Base-by-base conservation (phyloP, 768 basidiomycete species). In the Tulasnella sp. region DNA sequence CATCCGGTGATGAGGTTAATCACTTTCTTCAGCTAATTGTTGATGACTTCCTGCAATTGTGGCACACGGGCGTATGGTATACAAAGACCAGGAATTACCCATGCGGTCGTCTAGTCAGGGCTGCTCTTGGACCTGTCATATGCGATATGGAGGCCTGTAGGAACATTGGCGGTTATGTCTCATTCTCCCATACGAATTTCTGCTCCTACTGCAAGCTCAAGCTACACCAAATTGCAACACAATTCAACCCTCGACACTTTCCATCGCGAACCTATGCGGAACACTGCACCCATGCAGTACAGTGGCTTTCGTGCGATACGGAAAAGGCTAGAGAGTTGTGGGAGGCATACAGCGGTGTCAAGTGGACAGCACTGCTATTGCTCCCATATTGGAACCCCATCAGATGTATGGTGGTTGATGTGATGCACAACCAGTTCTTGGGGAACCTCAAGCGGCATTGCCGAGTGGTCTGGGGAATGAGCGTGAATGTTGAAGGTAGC, bases 11-110 rank as follows among this genome's bases (percentile, higher is more conserved):
- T 0, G 54, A 66, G 29, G 57, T 70, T 6, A 70, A 73, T 33
- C 67, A 70, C 39, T 57, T 69, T 22, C 56, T 74, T 2, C n/a
- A 28, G 0, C 68, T 65, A 1, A 61, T 72, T 12, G 60, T 73
- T 4, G 60, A 68, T 32, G 63, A 69, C n/a, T 58, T 73, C 0
- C 40, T 65, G 1, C 25, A 43, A 0, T 57, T 67, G 9, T 74
- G 68, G 66, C 2, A 57, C 10, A 25, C 50, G n/a, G 68, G 70
- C 5, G 46, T 69, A 3, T 59, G 53, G 39, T 58, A 64, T 16
- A 53, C 63, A 0, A 20, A 48, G 7, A 70, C 68, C 0, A 7
- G 40, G 0, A 13, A 20, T 3, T 51, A 59, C 47, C 46, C 53
- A 0, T 3, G 40, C 31, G 70, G 70, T 2, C 56, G 64, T 1